These are phyloP conservation scores for Sindora glabra DNA, from an alignment of 306 rosid species.

Conservation along the genomic window DNA sequence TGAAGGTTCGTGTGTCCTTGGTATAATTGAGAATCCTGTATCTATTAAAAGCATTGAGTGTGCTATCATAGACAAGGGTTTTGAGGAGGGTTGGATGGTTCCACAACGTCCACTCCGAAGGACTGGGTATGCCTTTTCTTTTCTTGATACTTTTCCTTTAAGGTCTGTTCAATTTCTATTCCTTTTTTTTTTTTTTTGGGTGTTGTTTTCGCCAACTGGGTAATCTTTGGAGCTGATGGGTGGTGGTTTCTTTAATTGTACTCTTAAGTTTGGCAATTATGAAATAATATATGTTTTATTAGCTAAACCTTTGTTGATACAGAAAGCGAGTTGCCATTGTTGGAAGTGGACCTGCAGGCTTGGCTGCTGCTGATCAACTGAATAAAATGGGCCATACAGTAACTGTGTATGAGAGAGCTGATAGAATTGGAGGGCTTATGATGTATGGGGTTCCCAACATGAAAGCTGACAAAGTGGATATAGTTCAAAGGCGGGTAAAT, in stretches of 20 bases:
- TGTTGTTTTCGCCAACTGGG: neutral
- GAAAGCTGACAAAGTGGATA: slow-evolving; percentile 69
- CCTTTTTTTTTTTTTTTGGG: neutral
- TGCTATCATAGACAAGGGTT: slow-evolving; percentile 96
- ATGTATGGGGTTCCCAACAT: slow-evolving; percentile 99
- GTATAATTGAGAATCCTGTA: slow-evolving; percentile 78
- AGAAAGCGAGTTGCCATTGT: slow-evolving; percentile 84
- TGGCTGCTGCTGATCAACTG: slow-evolving; percentile 98
- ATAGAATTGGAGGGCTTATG: slow-evolving; percentile 80
- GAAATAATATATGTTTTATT: neutral
- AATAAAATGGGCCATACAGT: slow-evolving; percentile 84
- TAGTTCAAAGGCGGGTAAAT: slow-evolving; percentile 86
- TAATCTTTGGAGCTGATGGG: neutral
- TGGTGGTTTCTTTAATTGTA: neutral
- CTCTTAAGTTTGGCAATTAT: neutral
- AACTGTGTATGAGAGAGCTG: slow-evolving; percentile 36
- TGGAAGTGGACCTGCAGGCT: slow-evolving; percentile 96
- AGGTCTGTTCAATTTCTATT: too few species aligned
- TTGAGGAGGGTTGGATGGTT: slow-evolving; percentile 98
- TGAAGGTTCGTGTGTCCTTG: slow-evolving; percentile 91
- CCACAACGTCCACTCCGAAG: slow-evolving; percentile 82
- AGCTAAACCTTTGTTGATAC: slow-evolving; percentile 20
- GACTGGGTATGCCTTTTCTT: slow-evolving; percentile 59
- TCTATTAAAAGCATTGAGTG: slow-evolving; percentile 94
- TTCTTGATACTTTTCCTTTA: too few species aligned